phyloP scores from a whole-genome alignment of 176 grass and related monocot genomes.

The Paspalum vaginatum region DNA sequence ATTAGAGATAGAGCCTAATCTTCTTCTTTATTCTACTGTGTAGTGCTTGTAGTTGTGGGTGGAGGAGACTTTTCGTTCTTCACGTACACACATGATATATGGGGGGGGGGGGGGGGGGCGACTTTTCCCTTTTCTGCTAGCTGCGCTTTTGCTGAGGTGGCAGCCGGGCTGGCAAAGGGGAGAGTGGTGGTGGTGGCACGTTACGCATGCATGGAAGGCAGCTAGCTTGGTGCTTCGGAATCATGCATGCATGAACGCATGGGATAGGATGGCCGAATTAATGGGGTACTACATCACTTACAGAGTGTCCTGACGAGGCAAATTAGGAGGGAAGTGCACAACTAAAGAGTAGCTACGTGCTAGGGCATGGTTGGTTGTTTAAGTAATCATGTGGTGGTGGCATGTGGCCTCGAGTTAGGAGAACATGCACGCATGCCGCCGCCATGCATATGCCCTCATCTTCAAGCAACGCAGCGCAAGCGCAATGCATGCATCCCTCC shows the following conservation, averaged over 20 bases:
- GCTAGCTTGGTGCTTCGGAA: not conserved
- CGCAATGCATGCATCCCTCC: slow-evolving; percentile 30
- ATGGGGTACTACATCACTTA: not conserved
- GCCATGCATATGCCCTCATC: slow-evolving; percentile 23
- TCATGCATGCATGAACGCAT: slow-evolving; percentile 18
- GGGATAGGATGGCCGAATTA: no score
- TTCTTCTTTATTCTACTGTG: not conserved
- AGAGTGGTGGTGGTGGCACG: not conserved
- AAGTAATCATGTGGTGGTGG: slow-evolving; percentile 51
- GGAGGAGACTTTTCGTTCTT: slow-evolving; percentile 18
- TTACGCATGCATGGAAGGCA: slow-evolving; percentile 23
- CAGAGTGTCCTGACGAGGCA: slow-evolving; percentile 59
- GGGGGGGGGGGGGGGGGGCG: no score
- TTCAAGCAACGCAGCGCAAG: slow-evolving; percentile 47
- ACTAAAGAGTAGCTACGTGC: not conserved
- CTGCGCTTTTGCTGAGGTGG: slow-evolving; percentile 44
- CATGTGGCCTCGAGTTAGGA: slow-evolving; percentile 52
- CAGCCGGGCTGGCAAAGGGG: not conserved
- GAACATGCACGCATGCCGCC: slow-evolving; percentile 29
- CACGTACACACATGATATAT: not conserved
- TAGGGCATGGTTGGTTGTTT: slow-evolving; percentile 28
- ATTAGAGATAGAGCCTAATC: not conserved
- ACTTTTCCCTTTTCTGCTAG: slow-evolving; percentile 11
- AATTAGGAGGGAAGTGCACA: not conserved
- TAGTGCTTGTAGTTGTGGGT: no score